phyloP scores from a whole-genome alignment of 2,329 filamentous ascomycete genomes.

The Phaeosphaeriaceae sp. region DNA sequence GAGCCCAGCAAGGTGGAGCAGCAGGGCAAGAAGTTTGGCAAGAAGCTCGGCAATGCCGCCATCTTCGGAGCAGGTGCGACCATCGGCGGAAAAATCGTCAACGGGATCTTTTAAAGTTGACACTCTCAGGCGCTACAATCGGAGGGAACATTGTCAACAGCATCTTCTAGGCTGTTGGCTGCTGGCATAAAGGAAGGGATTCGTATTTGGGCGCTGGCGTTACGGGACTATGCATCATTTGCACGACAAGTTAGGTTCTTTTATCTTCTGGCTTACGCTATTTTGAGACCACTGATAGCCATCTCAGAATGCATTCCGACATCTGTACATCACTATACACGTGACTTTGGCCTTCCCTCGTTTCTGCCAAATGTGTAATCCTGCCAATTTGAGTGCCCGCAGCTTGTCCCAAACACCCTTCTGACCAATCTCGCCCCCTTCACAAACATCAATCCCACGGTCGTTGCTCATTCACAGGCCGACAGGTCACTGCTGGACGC shows the following conservation, averaged over 20 bases:
- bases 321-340: no score
- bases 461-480: not conserved
- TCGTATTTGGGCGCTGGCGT: conserved; percentile 6
- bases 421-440: not conserved
- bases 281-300: conserved; percentile 2
- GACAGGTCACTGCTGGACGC: not conserved
- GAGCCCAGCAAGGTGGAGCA: conserved; percentile 72
- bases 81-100: conserved; percentile 88
- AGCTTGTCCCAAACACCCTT: not conserved
- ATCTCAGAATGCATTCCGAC: not conserved
- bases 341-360: no score
- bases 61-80: conserved; percentile 94
- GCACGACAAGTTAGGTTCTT: not conserved
- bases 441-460: not conserved
- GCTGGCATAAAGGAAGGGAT: not conserved
- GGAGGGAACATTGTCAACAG: conserved; percentile 79
- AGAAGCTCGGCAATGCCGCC: conserved; percentile 86
- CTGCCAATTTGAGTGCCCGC: no score
- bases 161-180: conserved; percentile 24
- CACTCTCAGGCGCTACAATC: conserved; percentile 80
- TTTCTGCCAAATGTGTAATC: no score
- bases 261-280: not conserved
- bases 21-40: conserved; percentile 92
- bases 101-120: conserved; percentile 80
- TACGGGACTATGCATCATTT: not conserved